A percentile compares a stretch with the other conserved stretches of the same genome.
These are phyloP conservation scores for Melaleuca quinquenervia DNA, from an alignment of 345 rosid species.

Conservation along the genomic window DNA sequence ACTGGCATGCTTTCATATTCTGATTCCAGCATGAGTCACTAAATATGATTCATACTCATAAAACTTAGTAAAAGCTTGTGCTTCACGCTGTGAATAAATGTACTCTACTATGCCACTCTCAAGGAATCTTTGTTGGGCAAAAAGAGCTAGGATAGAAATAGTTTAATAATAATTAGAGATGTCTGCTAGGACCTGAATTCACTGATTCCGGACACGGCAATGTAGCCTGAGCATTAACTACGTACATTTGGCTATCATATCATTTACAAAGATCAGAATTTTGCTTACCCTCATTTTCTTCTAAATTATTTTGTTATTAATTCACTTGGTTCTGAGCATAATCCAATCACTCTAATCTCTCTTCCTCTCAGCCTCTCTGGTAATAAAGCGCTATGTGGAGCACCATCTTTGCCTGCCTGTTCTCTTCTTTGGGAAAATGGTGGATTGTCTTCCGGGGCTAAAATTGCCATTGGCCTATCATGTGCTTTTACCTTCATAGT, in stretches of 20 bases:
- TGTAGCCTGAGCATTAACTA: not conserved
- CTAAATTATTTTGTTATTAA: not conserved
- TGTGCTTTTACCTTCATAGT: conserved; percentile 27
- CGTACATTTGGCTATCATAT: not conserved
- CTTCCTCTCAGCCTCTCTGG: conserved; percentile 62
- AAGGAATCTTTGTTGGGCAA: not conserved
- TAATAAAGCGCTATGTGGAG: conserved; percentile 92
- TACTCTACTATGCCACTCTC: not conserved
- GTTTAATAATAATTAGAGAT: not conserved
- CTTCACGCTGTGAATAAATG: not conserved
- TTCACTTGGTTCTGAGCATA: not conserved
- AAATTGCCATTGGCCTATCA: conserved; percentile 57
- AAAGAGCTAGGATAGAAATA: not conserved
- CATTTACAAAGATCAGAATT: not conserved
- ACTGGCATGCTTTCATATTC: not conserved
- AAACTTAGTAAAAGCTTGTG: not conserved
- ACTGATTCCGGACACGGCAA: not conserved
- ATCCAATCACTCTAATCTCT: not conserved
- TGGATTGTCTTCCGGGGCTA: conserved; percentile 70
- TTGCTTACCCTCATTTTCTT: not conserved
- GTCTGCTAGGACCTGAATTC: not conserved
- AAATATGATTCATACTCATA: not conserved
- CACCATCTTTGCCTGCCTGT: conserved; percentile 62
- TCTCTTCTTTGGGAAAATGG: conserved; percentile 83
- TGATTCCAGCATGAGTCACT: not conserved